Conservation (phyloP, 1,284 basidiomycete species). For the Vanrija pseudolonga region DNA sequence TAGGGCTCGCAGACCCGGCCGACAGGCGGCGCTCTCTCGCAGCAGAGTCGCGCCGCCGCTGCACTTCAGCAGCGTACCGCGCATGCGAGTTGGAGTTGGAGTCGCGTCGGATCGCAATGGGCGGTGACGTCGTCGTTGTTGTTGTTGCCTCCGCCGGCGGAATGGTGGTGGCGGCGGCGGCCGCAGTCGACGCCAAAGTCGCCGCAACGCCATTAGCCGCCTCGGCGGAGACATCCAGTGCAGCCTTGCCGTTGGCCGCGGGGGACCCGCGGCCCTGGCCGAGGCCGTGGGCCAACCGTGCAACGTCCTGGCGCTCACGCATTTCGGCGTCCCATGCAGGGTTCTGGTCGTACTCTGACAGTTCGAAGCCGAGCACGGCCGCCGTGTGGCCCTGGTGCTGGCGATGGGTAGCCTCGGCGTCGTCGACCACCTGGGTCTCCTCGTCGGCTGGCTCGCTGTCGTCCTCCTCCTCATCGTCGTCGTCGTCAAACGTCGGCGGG, state of each 20-base stretch:
- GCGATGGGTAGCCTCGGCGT: neutral
- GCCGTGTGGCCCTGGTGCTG: neutral
- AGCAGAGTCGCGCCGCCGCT: too few relatives aligned
- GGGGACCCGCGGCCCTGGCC: neutral
- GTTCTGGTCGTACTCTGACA: constrained; percentile 1
- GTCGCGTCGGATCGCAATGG: too few relatives aligned
- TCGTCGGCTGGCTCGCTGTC: neutral
- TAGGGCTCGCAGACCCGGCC: too few relatives aligned
- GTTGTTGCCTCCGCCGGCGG: too few relatives aligned
- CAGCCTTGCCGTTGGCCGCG: neutral
- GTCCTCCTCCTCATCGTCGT: neutral
- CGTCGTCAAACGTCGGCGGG: constrained; percentile 2
- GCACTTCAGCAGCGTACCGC: too few relatives aligned
- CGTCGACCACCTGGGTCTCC: neutral
- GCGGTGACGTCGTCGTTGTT: too few relatives aligned
- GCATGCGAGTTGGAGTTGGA: too few relatives aligned
- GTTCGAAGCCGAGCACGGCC: constrained; percentile 14
- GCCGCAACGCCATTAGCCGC: too few relatives aligned
- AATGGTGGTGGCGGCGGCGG: too few relatives aligned
- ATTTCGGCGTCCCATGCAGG: constrained; percentile 5
- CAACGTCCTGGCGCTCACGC: too few relatives aligned
- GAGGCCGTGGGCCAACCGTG: neutral
- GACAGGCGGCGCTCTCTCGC: too few relatives aligned
- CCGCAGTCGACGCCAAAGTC: neutral
- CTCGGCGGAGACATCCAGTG: neutral